Evolutionary conservation across 306 rosid species (phyloP).

Genomic region (Begonia peltatifolia): DNA sequence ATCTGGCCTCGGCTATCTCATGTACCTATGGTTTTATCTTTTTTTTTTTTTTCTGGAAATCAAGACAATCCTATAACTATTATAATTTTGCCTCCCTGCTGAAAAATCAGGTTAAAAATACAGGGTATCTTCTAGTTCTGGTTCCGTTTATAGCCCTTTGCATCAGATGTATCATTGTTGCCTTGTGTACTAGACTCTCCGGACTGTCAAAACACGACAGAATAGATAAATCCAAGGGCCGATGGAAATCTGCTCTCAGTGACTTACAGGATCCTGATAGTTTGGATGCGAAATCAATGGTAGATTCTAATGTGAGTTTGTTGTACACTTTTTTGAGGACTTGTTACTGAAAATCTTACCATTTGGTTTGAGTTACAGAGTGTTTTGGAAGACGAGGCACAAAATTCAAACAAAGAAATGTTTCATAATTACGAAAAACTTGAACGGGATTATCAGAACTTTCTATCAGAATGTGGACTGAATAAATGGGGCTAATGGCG

Average conservation of each 20-base stretch:
- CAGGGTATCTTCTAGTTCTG: conserved; percentile 20
- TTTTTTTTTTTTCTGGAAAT: background rate
- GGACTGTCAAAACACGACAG: conserved; percentile 3
- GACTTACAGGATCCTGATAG: conserved; percentile 15
- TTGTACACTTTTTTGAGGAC: background rate
- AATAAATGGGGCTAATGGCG: conserved; percentile 22
- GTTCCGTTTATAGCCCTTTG: conserved; percentile 19
- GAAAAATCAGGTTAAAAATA: conserved; percentile 16
- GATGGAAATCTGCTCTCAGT: conserved; percentile 24
- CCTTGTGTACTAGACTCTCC: conserved; percentile 13
- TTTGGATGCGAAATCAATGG: conserved; percentile 7
- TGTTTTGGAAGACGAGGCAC: conserved; percentile 10
- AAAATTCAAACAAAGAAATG: conserved; percentile 13
- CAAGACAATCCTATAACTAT: too few species aligned
- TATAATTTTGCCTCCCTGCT: too few species aligned
- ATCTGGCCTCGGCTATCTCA: conserved; percentile 2
- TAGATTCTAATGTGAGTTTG: conserved; percentile 8
- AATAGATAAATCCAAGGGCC: conserved; percentile 8
- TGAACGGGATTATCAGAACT: conserved; percentile 21
- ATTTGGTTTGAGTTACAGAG: conserved; percentile 12
- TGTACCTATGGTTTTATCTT: conserved; percentile 8
- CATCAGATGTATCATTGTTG: conserved; percentile 17
- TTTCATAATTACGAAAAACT: conserved; percentile 17
- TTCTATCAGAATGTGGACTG: conserved; percentile 24
- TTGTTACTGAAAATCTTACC: background rate